These are phyloP conservation scores for Boeremia lycopersici DNA, from an alignment of 2,329 filamentous ascomycete genomes.

Conservation along the genomic window DNA sequence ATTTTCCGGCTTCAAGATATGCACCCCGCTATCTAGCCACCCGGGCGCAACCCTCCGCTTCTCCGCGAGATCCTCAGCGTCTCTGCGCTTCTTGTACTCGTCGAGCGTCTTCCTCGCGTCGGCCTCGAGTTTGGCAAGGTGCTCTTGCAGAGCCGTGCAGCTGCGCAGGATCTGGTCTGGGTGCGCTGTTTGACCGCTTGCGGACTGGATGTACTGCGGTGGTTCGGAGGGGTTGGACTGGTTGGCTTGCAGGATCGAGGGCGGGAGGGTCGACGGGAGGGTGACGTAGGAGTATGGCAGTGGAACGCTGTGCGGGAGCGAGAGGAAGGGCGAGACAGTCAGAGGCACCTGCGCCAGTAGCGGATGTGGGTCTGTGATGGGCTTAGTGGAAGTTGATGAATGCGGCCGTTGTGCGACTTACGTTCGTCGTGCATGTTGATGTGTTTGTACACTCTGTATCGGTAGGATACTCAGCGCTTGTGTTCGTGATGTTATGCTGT, in stretches of 20 bases:
- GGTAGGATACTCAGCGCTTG: not conserved
- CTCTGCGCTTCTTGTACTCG: slow-evolving; percentile 71
- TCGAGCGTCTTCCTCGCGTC: slow-evolving; percentile 71
- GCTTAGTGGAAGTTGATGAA: slow-evolving; percentile 13
- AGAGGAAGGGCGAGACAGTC: slow-evolving; percentile 92
- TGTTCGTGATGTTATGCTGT: not conserved
- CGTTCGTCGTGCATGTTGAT: slow-evolving; percentile 15
- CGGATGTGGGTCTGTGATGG: slow-evolving; percentile 68
- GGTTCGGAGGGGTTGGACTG: slow-evolving; percentile 59
- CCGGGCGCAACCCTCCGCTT: slow-evolving; percentile 80
- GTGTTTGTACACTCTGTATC: not conserved
- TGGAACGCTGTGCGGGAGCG: slow-evolving; percentile 85
- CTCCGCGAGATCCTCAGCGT: slow-evolving; percentile 73
- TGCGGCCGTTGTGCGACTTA: not conserved
- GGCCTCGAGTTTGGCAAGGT: slow-evolving; percentile 71
- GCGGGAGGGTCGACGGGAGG: slow-evolving; percentile 84
- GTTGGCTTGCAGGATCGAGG: slow-evolving; percentile 63
- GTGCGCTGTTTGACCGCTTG: slow-evolving; percentile 76
- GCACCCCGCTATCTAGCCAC: slow-evolving; percentile 74
- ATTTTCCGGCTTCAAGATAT: slow-evolving; percentile 69
- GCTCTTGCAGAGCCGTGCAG: slow-evolving; percentile 76
- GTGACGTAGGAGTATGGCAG: slow-evolving; percentile 95
- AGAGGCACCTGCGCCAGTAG: slow-evolving; percentile 91
- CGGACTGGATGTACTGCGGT: slow-evolving; percentile 80
- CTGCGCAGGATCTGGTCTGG: slow-evolving; percentile 84